Conservation (phyloP, 2,329 filamentous ascomycete species). For the Chaetomium globosum region DNA sequence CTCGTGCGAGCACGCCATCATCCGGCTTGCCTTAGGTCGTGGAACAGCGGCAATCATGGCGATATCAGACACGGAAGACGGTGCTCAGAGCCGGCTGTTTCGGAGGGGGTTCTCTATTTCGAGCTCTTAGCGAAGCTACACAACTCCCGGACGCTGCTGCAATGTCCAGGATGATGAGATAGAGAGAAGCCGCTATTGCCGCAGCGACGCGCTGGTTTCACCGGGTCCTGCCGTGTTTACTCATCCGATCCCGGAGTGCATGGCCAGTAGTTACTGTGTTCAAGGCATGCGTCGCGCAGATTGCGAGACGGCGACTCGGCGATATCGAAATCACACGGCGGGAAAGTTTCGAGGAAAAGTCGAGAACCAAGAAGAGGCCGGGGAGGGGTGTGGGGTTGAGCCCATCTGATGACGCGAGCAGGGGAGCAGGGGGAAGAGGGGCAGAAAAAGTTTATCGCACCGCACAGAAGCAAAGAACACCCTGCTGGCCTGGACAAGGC, state of each 20-base stretch:
- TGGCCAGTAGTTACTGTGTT: background rate
- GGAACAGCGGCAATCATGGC: conserved; percentile 17
- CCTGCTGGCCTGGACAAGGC: background rate
- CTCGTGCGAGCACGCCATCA: conserved; percentile 27
- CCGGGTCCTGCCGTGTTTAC: background rate
- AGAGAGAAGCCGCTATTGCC: conserved; percentile 9
- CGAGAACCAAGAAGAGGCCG: conserved; percentile 1
- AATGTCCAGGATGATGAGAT: conserved; percentile 19
- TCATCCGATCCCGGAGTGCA: conserved; percentile 8
- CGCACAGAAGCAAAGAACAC: conserved; percentile 18
- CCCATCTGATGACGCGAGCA: conserved; percentile 17
- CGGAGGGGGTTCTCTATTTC: background rate
- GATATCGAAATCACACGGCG: background rate
- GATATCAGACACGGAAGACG: conserved; percentile 25
- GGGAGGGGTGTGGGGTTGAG: conserved; percentile 13
- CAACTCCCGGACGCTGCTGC: conserved; percentile 24
- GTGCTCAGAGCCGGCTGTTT: conserved; percentile 22
- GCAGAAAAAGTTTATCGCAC: conserved; percentile 23
- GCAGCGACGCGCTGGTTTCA: background rate
- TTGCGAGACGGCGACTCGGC: background rate
- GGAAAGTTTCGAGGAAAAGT: background rate
- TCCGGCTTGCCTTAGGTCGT: conserved; percentile 1
- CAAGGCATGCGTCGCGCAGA: background rate
- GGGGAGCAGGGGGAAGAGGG: background rate
- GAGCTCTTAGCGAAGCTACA: conserved; percentile 27